Evolutionary conservation across 2,329 filamentous ascomycete species (phyloP).

Genomic region (Ceratocystis harringtonii): DNA sequence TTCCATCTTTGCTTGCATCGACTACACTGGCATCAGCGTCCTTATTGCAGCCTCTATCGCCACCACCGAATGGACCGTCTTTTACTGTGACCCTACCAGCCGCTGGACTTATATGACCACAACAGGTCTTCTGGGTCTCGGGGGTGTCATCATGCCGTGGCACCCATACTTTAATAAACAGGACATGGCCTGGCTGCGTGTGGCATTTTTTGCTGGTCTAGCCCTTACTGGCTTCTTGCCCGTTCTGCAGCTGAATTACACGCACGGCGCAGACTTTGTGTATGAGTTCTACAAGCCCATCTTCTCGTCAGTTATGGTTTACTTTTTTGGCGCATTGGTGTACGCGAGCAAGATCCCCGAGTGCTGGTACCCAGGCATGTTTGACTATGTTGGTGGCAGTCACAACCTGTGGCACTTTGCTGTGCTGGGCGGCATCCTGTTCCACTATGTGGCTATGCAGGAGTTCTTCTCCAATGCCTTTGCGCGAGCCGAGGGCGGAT

Average conservation of each 20-base stretch:
- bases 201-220: slow-evolving; percentile 79
- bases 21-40: slow-evolving; percentile 94
- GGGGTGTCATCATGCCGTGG: slow-evolving; percentile 87
- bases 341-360: slow-evolving; percentile 91
- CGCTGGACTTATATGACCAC: slow-evolving; percentile 74
- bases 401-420: slow-evolving; percentile 98
- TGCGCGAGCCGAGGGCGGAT: slow-evolving; percentile 46
- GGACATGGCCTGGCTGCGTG: slow-evolving; percentile 86
- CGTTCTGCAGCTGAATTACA: slow-evolving; percentile 65
- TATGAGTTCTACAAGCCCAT: slow-evolving; percentile 80
- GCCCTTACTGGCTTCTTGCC: slow-evolving; percentile 81
- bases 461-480: slow-evolving; percentile 77
- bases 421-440: slow-evolving; percentile 88
- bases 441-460: slow-evolving; percentile 94
- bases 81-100: slow-evolving; percentile 87
- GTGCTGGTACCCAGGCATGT: slow-evolving; percentile 79
- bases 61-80: slow-evolving; percentile 95
- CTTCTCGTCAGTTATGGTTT: slow-evolving; percentile 71
- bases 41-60: slow-evolving; percentile 93
- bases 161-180: slow-evolving; percentile 83
- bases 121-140: slow-evolving; percentile 67
- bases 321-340: slow-evolving; percentile 67
- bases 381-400: slow-evolving; percentile 88
- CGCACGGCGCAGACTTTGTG: slow-evolving; percentile 67
- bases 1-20: slow-evolving; percentile 91